These are phyloP conservation scores for Coemansia sp. DNA, from an alignment of 192 early-diverging fungal species.

Conservation along the genomic window DNA sequence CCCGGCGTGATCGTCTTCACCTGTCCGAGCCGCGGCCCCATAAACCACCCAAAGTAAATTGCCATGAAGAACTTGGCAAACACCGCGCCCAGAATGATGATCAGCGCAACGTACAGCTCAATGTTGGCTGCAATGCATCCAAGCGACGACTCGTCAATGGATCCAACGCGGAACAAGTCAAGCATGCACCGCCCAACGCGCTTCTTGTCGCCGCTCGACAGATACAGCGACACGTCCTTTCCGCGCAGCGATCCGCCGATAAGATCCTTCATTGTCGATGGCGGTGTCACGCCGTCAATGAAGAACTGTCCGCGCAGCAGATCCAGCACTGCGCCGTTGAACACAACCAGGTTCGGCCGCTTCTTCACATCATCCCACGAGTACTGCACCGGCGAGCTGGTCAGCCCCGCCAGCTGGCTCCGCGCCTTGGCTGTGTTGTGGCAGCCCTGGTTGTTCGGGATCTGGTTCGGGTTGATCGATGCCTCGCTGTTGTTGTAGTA, in stretches of 20 bases:
- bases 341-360: slow-evolving; percentile 66
- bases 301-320: slow-evolving; percentile 63
- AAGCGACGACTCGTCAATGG: slow-evolving; percentile 71
- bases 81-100: slow-evolving; percentile 66
- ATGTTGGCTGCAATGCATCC: slow-evolving; percentile 85
- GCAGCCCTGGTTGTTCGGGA: slow-evolving; percentile 59
- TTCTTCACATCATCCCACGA: slow-evolving; percentile 66
- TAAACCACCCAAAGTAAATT: slow-evolving; percentile 78
- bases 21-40: slow-evolving; percentile 74
- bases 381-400: slow-evolving; percentile 61
- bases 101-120: slow-evolving; percentile 75
- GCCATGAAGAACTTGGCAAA: slow-evolving; percentile 75
- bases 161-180: slow-evolving; percentile 79
- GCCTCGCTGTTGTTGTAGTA: slow-evolving; percentile 56
- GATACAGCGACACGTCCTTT: slow-evolving; percentile 54
- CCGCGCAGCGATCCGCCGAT: slow-evolving; percentile 52
- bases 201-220: slow-evolving; percentile 57
- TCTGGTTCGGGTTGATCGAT: slow-evolving; percentile 49
- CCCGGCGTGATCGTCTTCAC: slow-evolving; percentile 68
- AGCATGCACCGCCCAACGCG: slow-evolving; percentile 69
- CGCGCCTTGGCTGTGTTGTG: slow-evolving; percentile 59
- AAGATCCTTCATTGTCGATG: slow-evolving; percentile 30
- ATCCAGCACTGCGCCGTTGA: slow-evolving; percentile 78
- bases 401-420: slow-evolving; percentile 44
- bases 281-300: slow-evolving; percentile 54